phyloP scores from a whole-genome alignment of 257 asterid genomes.

The Leptodermis oblonga region DNA sequence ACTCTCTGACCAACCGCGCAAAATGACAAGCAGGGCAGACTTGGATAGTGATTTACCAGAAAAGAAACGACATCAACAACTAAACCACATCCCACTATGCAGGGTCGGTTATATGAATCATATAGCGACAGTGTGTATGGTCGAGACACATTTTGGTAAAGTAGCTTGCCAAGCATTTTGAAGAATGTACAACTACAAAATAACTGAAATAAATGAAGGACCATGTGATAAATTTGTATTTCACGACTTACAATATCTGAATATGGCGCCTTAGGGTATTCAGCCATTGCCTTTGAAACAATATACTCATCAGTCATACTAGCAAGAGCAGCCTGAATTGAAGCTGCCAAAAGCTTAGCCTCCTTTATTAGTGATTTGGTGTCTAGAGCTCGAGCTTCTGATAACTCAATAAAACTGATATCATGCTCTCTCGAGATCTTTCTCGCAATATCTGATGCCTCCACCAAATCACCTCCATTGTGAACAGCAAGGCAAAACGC shows the following conservation, averaged over 20 bases:
- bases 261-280: conserved; percentile 76
- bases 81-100: no score
- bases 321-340: conserved; percentile 45
- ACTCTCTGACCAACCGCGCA: background rate
- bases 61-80: background rate
- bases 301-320: conserved; percentile 57
- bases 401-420: conserved; percentile 49
- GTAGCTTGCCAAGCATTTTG: background rate
- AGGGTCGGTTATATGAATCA: background rate
- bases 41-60: background rate
- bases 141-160: no score
- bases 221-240: conserved; percentile 3
- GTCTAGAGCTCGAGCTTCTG: conserved; percentile 39
- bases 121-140: no score
- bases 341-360: conserved; percentile 52
- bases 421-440: conserved; percentile 46
- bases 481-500: conserved; percentile 71
- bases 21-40: background rate
- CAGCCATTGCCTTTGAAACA: conserved; percentile 83
- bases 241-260: conserved; percentile 65
- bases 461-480: conserved; percentile 72
- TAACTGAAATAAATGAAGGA: background rate
- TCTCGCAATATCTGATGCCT: conserved; percentile 62
- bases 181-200: background rate
- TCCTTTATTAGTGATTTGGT: conserved; percentile 33